Evolutionary conservation across 1,139 yeast genomes (phyloP).

Genomic region (Yamadazyma blattariae): DNA sequence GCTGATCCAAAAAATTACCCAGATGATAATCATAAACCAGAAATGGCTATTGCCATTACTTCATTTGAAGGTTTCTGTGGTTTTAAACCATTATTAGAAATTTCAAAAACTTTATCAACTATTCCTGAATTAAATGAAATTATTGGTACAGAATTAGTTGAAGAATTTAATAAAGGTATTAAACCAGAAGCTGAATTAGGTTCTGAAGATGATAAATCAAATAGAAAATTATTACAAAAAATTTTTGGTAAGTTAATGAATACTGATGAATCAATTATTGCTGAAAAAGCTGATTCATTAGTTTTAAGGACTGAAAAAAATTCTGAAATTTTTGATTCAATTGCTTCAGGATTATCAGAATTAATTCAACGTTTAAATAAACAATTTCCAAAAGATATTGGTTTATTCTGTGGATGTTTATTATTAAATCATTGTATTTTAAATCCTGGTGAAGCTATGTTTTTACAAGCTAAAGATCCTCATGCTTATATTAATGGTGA

Average conservation of each 20-base stretch:
- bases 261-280: conserved; percentile 56
- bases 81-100: conserved; percentile 82
- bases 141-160: conserved; percentile 60
- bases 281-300: conserved; percentile 53
- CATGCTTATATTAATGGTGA: conserved; percentile 97
- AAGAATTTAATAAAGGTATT: conserved; percentile 51
- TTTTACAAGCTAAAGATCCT: conserved; percentile 94
- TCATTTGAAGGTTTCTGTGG: conserved; percentile 98
- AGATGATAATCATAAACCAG: conserved; percentile 98
- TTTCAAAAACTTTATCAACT: conserved; percentile 60
- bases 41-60: conserved; percentile 97
- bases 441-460: conserved; percentile 94
- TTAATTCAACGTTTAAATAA: conserved; percentile 72
- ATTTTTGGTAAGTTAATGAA: conserved; percentile 84
- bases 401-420: conserved; percentile 93
- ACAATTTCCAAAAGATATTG: conserved; percentile 92
- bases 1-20: conserved; percentile 93
- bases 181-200: conserved; percentile 43
- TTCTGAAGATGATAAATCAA: conserved; percentile 45
- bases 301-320: conserved; percentile 56
- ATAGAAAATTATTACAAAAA: conserved; percentile 65
- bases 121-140: conserved; percentile 75
- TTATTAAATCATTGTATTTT: conserved; percentile 83
- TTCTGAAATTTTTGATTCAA: conserved; percentile 46
- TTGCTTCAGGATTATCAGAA: conserved; percentile 56